phyloP scores from a whole-genome alignment of 805 yeast species.

The Wickerhamomyces chambardii region DNA sequence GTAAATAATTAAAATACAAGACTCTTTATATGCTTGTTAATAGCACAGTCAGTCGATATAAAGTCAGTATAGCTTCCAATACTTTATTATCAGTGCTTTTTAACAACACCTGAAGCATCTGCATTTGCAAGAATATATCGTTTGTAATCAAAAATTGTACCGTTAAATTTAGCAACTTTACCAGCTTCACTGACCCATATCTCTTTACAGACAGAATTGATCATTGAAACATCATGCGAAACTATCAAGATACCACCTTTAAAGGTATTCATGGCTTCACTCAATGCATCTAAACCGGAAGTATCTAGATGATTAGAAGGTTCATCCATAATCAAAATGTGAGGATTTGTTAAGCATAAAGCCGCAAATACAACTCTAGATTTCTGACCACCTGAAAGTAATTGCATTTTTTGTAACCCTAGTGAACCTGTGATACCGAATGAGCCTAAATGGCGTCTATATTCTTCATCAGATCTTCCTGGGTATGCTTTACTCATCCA shows the following conservation, averaged over 20 bases:
- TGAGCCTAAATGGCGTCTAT: conserved; percentile 92
- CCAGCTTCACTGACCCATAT: conserved; percentile 94
- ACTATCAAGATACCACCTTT: conserved; percentile 97
- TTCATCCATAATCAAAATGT: conserved; percentile 87
- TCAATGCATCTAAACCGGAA: conserved; percentile 91
- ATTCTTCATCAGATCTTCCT: conserved; percentile 93
- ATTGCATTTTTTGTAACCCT: conserved; percentile 84
- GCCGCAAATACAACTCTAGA: conserved; percentile 98
- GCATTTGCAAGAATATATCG: conserved; percentile 77
- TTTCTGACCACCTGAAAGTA: conserved; percentile 96
- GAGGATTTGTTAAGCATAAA: conserved; percentile 83
- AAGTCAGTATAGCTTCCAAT: no score
- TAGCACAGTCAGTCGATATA: no score
- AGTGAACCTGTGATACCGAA: conserved; percentile 95
- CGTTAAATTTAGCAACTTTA: conserved; percentile 67
- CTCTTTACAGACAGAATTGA: conserved; percentile 82
- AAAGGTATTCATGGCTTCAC: conserved; percentile 80
- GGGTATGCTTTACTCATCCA: conserved; percentile 91
- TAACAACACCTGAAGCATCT: conserved; percentile 83
- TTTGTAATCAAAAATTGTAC: conserved; percentile 83
- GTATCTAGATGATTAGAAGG: conserved; percentile 99
- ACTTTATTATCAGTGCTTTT: conserved; percentile 55
- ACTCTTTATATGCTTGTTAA: no score
- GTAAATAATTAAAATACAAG: no score
- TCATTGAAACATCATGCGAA: conserved; percentile 92